Percentiles rank a stretch among this genome's conserved stretches.
Conservation (phyloP, 257 asterid species). For the Euphrasia confusa region DNA sequence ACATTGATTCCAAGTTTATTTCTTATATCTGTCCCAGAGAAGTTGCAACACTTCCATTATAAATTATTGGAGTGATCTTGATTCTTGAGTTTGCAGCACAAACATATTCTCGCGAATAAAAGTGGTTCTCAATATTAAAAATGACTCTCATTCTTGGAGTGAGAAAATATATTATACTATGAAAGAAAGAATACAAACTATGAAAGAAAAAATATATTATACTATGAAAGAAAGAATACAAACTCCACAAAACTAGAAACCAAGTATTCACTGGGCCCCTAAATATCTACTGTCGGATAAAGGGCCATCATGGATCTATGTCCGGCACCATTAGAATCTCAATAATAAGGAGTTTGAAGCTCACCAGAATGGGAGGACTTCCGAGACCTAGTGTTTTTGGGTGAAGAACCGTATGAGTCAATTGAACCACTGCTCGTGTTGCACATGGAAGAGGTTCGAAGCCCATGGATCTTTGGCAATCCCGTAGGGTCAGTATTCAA, state of each 20-base stretch:
- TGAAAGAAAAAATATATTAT: background rate
- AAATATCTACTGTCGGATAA: slow-evolving; percentile 49
- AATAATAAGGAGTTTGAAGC: slow-evolving; percentile 52
- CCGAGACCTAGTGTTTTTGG: slow-evolving; percentile 50
- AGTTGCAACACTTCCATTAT: no score
- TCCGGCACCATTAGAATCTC: slow-evolving; percentile 65
- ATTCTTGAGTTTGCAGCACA: slow-evolving; percentile 9
- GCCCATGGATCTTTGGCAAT: slow-evolving; percentile 86
- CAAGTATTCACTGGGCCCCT: slow-evolving; percentile 20
- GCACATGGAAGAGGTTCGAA: slow-evolving; percentile 72
- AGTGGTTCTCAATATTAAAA: no score
- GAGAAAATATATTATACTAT: background rate
- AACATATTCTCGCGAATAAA: background rate
- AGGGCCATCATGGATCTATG: slow-evolving; percentile 36
- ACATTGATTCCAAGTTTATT: no score
- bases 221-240: slow-evolving; percentile 32
- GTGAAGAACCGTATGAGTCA: slow-evolving; percentile 56
- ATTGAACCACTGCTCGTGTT: slow-evolving; percentile 45
- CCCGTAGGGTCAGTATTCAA: slow-evolving; percentile 69
- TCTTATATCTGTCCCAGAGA: no score
- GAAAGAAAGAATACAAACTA: slow-evolving; percentile 35
- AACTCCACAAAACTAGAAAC: slow-evolving; percentile 23
- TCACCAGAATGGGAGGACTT: slow-evolving; percentile 88
- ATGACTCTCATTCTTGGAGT: slow-evolving; percentile 30
- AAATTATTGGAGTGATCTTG: no score